Conservation (phyloP, 2,329 filamentous ascomycete species). For the Aureobasidium leucospermi region DNA sequence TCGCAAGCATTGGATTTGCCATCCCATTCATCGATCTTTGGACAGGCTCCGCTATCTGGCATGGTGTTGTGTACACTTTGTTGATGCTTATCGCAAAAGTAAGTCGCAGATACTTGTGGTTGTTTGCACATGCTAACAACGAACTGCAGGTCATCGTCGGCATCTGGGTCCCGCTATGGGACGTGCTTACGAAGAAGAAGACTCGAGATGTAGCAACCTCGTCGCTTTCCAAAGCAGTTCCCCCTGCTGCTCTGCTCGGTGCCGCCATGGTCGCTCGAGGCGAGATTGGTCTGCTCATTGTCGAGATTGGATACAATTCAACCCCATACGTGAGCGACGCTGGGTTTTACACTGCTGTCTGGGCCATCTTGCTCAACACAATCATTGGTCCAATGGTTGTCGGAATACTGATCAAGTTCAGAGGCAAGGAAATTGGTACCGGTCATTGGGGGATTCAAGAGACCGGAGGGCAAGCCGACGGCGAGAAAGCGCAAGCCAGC, state of each 20-base stretch:
- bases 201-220: not conserved
- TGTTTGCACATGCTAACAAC: not conserved
- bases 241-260: constrained; percentile 18
- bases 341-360: constrained; percentile 23
- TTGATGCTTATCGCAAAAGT: constrained; percentile 24
- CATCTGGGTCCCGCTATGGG: constrained; percentile 17
- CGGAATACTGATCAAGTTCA: constrained; percentile 22
- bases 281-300: constrained; percentile 26
- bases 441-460: constrained; percentile 17
- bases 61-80: constrained; percentile 23
- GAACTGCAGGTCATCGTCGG: constrained; percentile 10
- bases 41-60: constrained; percentile 25
- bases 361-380: constrained; percentile 23
- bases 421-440: constrained; percentile 19
- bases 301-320: constrained; percentile 25
- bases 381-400: constrained; percentile 23
- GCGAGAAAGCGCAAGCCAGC: not conserved
- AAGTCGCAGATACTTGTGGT: not conserved
- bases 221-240: not conserved
- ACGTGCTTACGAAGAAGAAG: not conserved
- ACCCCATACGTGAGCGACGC: constrained; percentile 22
- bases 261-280: constrained; percentile 25
- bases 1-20: constrained; percentile 26
- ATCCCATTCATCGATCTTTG: constrained; percentile 26
- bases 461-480: too few species aligned